A percentile compares a stretch with the other conserved stretches of the same genome.
Evolutionary conservation across 169 alveolate species (phyloP).

Genomic region (Cyclospora cayetanensis): DNA sequence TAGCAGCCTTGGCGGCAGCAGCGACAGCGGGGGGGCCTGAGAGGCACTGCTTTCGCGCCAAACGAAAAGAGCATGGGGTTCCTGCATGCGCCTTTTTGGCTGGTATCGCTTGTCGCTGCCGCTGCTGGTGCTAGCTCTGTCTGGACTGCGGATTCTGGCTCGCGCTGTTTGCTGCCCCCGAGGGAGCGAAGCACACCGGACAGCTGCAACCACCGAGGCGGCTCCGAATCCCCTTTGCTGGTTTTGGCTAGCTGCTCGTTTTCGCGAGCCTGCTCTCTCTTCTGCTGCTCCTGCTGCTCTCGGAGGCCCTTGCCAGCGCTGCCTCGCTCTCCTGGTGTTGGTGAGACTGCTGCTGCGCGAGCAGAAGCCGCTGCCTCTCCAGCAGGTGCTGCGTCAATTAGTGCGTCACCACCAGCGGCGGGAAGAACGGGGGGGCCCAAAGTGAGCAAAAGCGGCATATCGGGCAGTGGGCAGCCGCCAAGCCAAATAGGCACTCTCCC

Average conservation of each 20-base stretch:
- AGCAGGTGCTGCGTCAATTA: not conserved
- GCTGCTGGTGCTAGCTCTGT: not conserved
- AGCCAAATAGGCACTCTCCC: not conserved
- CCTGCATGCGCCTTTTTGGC: no score
- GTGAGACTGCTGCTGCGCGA: not conserved
- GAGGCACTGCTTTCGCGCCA: no score
- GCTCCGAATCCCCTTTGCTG: no score
- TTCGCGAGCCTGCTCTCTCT: not conserved
- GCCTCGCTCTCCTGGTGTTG: not conserved
- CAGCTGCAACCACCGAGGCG: no score
- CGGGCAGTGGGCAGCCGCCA: not conserved
- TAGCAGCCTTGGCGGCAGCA: no score
- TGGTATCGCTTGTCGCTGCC: no score
- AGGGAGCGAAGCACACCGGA: no score
- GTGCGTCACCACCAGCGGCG: not conserved
- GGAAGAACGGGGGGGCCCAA: no score
- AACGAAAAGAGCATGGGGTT: no score
- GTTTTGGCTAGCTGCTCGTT: not conserved
- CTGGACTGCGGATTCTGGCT: no score
- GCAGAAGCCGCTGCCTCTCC: not conserved
- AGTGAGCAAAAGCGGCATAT: not conserved
- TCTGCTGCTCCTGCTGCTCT: not conserved
- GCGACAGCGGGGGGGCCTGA: no score
- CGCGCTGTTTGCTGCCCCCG: no score
- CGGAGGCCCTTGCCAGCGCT: not conserved